A percentile compares a stretch with the other conserved stretches of the same genome.
Conservation (phyloP, 1,284 basidiomycete genomes). For the Mycena sp. region DNA sequence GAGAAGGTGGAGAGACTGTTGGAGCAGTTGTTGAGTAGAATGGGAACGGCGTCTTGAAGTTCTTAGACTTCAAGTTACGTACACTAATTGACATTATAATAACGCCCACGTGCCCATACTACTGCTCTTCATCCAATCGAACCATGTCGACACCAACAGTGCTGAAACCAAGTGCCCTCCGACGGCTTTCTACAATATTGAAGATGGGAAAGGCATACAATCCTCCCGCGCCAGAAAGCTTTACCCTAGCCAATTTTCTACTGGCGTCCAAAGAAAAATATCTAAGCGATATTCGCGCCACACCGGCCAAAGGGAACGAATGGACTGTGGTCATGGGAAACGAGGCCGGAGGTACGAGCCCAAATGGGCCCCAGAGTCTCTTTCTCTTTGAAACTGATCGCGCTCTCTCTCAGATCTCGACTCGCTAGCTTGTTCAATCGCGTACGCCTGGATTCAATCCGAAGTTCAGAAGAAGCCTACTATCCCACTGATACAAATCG, state of each 20-base stretch:
- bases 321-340: constrained; percentile 93
- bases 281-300: constrained; percentile 22
- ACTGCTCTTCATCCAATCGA: not conserved
- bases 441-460: constrained; percentile 77
- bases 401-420: constrained; percentile 77
- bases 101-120: constrained; percentile 21
- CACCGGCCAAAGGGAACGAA: constrained; percentile 47
- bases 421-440: constrained; percentile 84
- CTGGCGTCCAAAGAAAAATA: constrained; percentile 20
- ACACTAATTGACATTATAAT: not conserved
- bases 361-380: not conserved
- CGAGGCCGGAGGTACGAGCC: constrained; percentile 84
- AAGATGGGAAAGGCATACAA: constrained; percentile 36
- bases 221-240: constrained; percentile 21
- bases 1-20: constrained; percentile 22
- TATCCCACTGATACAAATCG: constrained; percentile 83
- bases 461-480: constrained; percentile 58
- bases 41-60: too few relatives aligned
- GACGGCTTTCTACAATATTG: constrained; percentile 44
- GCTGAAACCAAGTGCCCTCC: constrained; percentile 40
- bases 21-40: constrained; percentile 15
- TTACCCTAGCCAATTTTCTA: constrained; percentile 31
- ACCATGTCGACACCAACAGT: not conserved
- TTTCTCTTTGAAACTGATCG: not conserved
- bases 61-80: too few relatives aligned